phyloP scores from a whole-genome alignment of 1,284 basidiomycete genomes.

The Nidula niveotomentosa region DNA sequence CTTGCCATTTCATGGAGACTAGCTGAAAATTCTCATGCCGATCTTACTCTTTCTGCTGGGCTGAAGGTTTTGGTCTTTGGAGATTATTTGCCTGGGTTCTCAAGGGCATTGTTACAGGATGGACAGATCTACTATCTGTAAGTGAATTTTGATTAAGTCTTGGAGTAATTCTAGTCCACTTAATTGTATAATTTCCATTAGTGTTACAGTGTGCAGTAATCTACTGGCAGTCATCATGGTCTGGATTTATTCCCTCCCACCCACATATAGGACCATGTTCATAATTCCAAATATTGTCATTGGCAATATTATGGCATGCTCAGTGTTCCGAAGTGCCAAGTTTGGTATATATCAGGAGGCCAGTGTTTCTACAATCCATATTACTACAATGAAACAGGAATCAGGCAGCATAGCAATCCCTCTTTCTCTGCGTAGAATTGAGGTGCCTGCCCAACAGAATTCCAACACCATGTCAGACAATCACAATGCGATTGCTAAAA shows the following conservation, averaged over 20 bases:
- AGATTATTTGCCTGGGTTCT: background rate
- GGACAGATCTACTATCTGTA: background rate
- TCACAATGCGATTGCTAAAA: too few species aligned
- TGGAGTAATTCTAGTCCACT: background rate
- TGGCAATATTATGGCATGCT: slow-evolving; percentile 13
- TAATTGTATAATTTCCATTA: background rate
- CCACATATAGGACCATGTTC: slow-evolving; percentile 3
- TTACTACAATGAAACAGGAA: too few species aligned
- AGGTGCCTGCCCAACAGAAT: too few species aligned
- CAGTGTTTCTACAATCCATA: too few species aligned
- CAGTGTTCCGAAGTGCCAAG: slow-evolving; percentile 9
- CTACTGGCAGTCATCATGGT: slow-evolving; percentile 2
- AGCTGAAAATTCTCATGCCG: background rate
- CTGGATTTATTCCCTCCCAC: slow-evolving; percentile 3
- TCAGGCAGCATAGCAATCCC: too few species aligned
- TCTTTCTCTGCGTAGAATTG: too few species aligned
- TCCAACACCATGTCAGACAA: too few species aligned
- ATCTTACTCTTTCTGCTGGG: background rate
- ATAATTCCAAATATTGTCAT: slow-evolving; percentile 8
- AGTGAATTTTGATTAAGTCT: background rate
- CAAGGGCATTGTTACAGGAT: background rate
- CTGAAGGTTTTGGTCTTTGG: background rate
- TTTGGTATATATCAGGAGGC: too few species aligned
- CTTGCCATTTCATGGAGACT: background rate
- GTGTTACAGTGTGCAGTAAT: slow-evolving; percentile 9